These are phyloP conservation scores for Fusarium devonianum DNA, from an alignment of 2,329 filamentous ascomycete genomes.

Conservation along the genomic window DNA sequence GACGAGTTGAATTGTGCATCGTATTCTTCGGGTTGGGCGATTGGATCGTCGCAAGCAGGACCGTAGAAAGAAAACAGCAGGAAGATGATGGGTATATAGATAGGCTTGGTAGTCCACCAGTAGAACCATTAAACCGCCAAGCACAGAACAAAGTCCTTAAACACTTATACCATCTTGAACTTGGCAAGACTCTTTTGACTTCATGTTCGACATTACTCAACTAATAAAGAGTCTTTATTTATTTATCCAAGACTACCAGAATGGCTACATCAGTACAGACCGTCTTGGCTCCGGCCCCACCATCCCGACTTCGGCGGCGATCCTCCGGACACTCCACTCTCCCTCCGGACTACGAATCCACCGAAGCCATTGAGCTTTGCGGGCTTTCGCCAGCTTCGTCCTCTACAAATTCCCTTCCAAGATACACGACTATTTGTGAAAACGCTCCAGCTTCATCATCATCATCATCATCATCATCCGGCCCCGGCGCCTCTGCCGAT, in stretches of 20 bases:
- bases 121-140: too few species aligned
- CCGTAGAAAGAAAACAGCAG: not conserved
- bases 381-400: slow-evolving; percentile 37
- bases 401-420: slow-evolving; percentile 41
- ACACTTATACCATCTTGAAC: not conserved
- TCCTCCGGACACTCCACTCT: slow-evolving; percentile 29
- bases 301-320: slow-evolving; percentile 7
- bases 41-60: not conserved
- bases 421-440: slow-evolving; percentile 32
- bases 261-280: slow-evolving; percentile 20
- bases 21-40: slow-evolving; percentile 29
- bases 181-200: too few species aligned
- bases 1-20: not conserved
- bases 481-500: slow-evolving; percentile 11
- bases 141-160: too few species aligned
- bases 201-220: too few species aligned
- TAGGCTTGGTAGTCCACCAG: too few species aligned
- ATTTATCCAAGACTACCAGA: not conserved
- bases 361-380: slow-evolving; percentile 37
- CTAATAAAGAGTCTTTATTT: too few species aligned
- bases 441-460: slow-evolving; percentile 8
- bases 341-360: slow-evolving; percentile 42
- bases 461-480: slow-evolving; percentile 13
- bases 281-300: slow-evolving; percentile 3
- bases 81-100: slow-evolving; percentile 16